Percentiles rank a stretch among this genome's conserved stretches.
phyloP scores from a whole-genome alignment of 192 early-diverging fungal genomes.

The Gonapodya prolifera region DNA sequence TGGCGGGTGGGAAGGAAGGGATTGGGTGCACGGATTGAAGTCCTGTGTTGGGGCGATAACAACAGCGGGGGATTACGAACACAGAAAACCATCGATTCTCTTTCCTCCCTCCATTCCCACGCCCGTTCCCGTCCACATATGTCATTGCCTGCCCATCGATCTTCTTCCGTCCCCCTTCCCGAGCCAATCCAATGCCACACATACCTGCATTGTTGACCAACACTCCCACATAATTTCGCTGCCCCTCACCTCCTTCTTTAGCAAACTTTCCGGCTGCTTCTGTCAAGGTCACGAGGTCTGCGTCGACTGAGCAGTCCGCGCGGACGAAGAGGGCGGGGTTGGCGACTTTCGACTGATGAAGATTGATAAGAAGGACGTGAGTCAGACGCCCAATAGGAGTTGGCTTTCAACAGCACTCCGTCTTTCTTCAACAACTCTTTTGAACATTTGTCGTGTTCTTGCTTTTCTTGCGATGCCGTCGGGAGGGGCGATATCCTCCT shows the following conservation, averaged over 20 bases:
- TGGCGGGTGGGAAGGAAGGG: background rate
- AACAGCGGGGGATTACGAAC: background rate
- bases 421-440: too few species aligned
- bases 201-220: background rate
- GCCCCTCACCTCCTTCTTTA: background rate
- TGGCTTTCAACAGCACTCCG: too few species aligned
- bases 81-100: background rate
- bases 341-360: background rate
- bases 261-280: background rate
- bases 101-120: background rate
- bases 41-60: too few species aligned
- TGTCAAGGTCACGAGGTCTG: background rate
- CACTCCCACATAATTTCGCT: background rate
- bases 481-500: too few species aligned
- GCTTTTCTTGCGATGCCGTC: too few species aligned
- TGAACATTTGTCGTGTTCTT: too few species aligned
- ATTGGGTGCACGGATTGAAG: background rate
- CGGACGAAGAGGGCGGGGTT: background rate
- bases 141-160: background rate
- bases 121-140: background rate
- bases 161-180: background rate
- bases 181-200: background rate
- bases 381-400: too few species aligned
- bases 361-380: too few species aligned
- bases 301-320: background rate